These are phyloP conservation scores for Deuterostichococcus epilithicus DNA, from an alignment of 139 green algal genomes.

Conservation along the genomic window DNA sequence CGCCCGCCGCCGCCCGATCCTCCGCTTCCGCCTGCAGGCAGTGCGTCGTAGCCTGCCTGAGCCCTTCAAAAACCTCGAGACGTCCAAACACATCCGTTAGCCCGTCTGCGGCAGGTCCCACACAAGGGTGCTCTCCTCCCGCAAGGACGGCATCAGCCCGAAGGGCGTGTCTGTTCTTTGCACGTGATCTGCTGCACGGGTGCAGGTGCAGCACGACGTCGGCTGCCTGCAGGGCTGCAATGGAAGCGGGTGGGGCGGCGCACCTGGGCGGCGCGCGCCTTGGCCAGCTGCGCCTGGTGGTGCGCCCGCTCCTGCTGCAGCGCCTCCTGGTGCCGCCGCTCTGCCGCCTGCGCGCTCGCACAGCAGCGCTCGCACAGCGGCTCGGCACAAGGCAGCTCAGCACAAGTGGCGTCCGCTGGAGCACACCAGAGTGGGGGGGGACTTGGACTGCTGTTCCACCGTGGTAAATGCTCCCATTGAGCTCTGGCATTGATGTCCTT, in stretches of 20 bases:
- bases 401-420: no score
- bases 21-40: conserved; percentile 53
- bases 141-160: no score
- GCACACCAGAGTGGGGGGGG: conserved; percentile 13
- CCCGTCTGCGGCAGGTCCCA: not conserved
- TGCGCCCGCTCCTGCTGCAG: conserved; percentile 53
- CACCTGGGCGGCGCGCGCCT: conserved; percentile 49
- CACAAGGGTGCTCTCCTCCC: no score
- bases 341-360: conserved; percentile 47
- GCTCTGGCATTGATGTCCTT: no score
- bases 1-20: conserved; percentile 44
- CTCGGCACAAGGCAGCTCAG: conserved; percentile 28
- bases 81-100: no score
- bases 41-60: no score
- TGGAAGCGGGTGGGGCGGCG: not conserved
- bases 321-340: conserved; percentile 46
- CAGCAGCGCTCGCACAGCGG: no score
- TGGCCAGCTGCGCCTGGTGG: conserved; percentile 51
- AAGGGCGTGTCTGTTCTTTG: no score
- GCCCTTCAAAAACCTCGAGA: no score
- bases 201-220: not conserved
- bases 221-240: not conserved
- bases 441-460: no score
- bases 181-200: conserved; percentile 7
- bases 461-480: no score